phyloP scores from a whole-genome alignment of 2,329 filamentous ascomycete genomes.

The Clonostachys rosea region DNA sequence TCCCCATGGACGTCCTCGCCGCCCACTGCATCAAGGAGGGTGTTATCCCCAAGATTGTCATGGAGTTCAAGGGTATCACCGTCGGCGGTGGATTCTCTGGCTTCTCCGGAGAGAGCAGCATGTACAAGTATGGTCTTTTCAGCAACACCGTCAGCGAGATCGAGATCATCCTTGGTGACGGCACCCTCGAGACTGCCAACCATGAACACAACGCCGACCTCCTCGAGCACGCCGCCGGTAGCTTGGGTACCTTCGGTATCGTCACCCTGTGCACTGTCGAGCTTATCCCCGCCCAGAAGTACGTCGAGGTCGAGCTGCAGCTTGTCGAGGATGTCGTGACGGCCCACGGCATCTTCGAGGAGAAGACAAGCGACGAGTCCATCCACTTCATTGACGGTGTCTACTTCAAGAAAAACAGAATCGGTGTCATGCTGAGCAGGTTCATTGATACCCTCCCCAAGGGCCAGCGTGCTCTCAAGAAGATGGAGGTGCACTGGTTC shows the following conservation, averaged over 20 bases:
- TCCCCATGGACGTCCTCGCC: slow-evolving; percentile 51
- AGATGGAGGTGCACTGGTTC: slow-evolving; percentile 22
- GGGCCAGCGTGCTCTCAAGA: slow-evolving; percentile 33
- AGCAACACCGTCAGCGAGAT: slow-evolving; percentile 44
- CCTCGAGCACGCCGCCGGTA: slow-evolving; percentile 46
- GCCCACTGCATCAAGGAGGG: slow-evolving; percentile 43
- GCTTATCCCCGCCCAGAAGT: slow-evolving; percentile 38
- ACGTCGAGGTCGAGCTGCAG: slow-evolving; percentile 44
- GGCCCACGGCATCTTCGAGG: slow-evolving; percentile 28
- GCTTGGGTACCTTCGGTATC: slow-evolving; percentile 52
- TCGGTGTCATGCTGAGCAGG: slow-evolving; percentile 45
- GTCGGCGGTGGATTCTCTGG: slow-evolving; percentile 53
- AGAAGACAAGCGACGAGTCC: slow-evolving; percentile 11
- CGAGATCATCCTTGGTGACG: slow-evolving; percentile 50
- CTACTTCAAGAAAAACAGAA: slow-evolving; percentile 37
- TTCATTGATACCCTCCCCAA: slow-evolving; percentile 34
- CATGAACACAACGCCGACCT: slow-evolving; percentile 39
- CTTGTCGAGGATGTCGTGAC: slow-evolving; percentile 21
- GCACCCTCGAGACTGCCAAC: slow-evolving; percentile 40
- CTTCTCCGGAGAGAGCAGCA: slow-evolving; percentile 50
- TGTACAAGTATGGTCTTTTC: slow-evolving; percentile 53
- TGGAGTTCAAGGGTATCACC: slow-evolving; percentile 57
- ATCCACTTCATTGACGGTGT: slow-evolving; percentile 56
- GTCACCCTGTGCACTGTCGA: slow-evolving; percentile 48
- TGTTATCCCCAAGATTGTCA: slow-evolving; percentile 50